Evolutionary conservation across 495 filamentous ascomycete genomes (phyloP), one percentile per base, ranked within the genome.

Genomic region (Aspergillus biplanus): DNA sequence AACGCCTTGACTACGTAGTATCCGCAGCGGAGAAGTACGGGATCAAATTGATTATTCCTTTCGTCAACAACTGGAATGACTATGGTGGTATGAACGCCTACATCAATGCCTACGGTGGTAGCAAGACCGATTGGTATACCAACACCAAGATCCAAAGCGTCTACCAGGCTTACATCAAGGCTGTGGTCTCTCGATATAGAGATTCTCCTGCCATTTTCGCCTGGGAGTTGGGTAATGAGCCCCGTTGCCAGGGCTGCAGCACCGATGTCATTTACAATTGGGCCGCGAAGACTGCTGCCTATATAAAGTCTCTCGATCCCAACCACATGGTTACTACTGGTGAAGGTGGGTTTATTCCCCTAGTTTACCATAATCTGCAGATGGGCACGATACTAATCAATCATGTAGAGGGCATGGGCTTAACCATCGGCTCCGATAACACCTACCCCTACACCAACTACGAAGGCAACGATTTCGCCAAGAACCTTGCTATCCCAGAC

Each of bases 171-270:
- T 92, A 90, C 74, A 83, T 91, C 71, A 70, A 82, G 52, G 78
- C 86, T 7, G 81, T 92, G 8, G 78, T 92, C 0, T 73, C 71
- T 27, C 83, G 88, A 7, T 91, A 90, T 69, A 75, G 67, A n/a
- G 77, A 71, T 46, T 85, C 82, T 1, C 61, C 81, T 0, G 85
- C 89, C 1, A 78, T 91, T 63, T 87, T 92, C 68, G 84, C 87
- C 0, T 92, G 89, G 89, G 87, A 91, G 67, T 75, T 91, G 13
- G 83, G 79, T 18, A 92, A 92, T 71, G 89, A 91, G 75, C 85
- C 87, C 12, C 81, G 87, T 59, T 91, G 88, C 77, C 80, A 82
- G 12, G 86, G 81, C 33, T 91, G 89, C 69, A 73, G 67, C 27
- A 80, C 85, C 0, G 76, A 78, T 6, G 77, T 87, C 12, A 78